These are phyloP conservation scores for Hevea brasiliensis DNA, from an alignment of 345 rosid genomes.

Conservation along the genomic window DNA sequence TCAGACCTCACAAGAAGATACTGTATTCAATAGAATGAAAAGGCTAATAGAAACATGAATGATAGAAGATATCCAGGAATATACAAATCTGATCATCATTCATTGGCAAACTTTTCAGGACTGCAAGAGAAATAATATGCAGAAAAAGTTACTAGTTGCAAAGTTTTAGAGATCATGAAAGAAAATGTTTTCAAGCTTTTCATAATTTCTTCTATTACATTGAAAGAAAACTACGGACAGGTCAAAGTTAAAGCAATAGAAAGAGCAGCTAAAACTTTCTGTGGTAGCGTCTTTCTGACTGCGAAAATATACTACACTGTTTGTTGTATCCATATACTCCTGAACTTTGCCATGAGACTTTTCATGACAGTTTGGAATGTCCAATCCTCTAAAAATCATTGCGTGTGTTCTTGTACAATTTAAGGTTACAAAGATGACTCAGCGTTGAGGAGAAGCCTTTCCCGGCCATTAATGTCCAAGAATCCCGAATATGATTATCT, in stretches of 20 bases:
- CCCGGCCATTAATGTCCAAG: slow-evolving; percentile 46
- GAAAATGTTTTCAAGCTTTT: too few species aligned
- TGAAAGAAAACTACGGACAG: not conserved
- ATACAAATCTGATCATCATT: too few species aligned
- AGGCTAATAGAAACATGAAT: too few species aligned
- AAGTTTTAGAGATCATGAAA: too few species aligned
- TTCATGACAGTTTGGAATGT: not conserved
- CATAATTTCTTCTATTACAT: not conserved
- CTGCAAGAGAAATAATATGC: too few species aligned
- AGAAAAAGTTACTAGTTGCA: too few species aligned
- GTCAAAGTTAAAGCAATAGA: not conserved
- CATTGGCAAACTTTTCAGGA: too few species aligned
- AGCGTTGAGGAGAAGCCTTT: slow-evolving; percentile 42
- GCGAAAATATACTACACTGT: not conserved
- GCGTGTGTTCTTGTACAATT: slow-evolving; percentile 7
- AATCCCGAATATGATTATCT: slow-evolving; percentile 48
- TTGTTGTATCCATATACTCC: not conserved
- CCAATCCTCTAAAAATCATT: slow-evolving; percentile 8
- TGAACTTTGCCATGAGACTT: not conserved
- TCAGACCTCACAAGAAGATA: too few species aligned
- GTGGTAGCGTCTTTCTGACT: not conserved
- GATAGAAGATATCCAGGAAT: too few species aligned
- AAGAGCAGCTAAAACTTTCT: not conserved
- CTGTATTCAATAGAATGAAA: too few species aligned
- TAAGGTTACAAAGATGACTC: slow-evolving; percentile 41